Evolutionary conservation across 75 land plant genomes (phyloP).

Genomic region (Picea sitchensis): DNA sequence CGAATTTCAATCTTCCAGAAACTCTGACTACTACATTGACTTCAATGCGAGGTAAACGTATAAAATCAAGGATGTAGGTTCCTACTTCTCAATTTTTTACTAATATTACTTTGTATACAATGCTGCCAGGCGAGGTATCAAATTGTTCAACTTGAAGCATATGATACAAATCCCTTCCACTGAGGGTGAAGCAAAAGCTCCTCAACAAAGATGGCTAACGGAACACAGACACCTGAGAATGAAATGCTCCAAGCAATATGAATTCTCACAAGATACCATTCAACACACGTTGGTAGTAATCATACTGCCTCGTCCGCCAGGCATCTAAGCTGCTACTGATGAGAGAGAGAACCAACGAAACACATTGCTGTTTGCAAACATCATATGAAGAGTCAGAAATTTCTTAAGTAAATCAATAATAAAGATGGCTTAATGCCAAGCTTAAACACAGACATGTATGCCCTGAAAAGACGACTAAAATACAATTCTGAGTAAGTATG

Average conservation of each 20-base stretch:
- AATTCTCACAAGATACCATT: conserved; percentile 87
- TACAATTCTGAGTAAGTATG: neutral
- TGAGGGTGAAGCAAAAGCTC: neutral
- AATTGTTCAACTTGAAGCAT: neutral
- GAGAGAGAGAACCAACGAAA: conserved; percentile 90
- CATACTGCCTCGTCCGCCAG: conserved; percentile 98
- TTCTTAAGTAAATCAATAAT: neutral
- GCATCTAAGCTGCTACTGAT: conserved; percentile 99
- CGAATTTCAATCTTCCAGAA: conserved; percentile 3
- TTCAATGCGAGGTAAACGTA: neutral
- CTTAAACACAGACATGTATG: neutral
- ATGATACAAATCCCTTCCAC: neutral
- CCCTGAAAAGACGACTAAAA: neutral
- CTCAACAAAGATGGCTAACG: neutral
- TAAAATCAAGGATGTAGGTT: neutral
- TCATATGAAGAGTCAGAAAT: neutral
- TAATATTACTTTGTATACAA: conserved; percentile 5
- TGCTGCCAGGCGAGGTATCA: conserved; percentile 3
- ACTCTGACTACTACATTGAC: neutral
- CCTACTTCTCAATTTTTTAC: neutral
- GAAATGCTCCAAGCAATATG: neutral
- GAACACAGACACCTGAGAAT: neutral
- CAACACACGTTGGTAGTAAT: conserved; percentile 96
- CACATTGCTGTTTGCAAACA: conserved; percentile 85
- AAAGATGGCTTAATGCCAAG: neutral